phyloP scores from a whole-genome alignment of 441 rosid species.

The Erodium moschatum region DNA sequence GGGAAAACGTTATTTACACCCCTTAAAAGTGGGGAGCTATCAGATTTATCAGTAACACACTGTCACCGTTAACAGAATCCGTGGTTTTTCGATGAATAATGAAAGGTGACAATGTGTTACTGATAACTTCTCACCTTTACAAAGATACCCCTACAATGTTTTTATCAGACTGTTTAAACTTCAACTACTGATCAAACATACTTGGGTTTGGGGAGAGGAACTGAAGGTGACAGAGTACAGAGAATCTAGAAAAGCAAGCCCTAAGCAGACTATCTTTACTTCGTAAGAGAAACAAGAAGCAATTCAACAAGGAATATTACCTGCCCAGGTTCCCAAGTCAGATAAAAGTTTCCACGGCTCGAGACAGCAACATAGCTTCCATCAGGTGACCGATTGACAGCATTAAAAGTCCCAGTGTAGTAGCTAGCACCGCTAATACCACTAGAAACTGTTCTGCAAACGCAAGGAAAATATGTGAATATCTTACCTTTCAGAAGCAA shows the following conservation, averaged over 20 bases:
- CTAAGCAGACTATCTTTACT: neutral
- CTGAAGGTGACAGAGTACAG: neutral
- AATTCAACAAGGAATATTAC: slow-evolving; percentile 27
- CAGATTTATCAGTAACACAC: no score
- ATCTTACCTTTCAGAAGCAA: slow-evolving; percentile 10
- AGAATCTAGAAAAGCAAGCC: neutral
- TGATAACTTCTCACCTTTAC: no score
- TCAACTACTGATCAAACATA: neutral
- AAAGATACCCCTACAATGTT: no score
- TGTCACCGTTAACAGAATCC: no score
- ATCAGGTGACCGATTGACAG: slow-evolving; percentile 84
- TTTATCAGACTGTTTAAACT: no score
- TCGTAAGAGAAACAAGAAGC: slow-evolving; percentile 8
- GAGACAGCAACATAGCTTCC: slow-evolving; percentile 94
- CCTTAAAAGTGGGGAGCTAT: no score
- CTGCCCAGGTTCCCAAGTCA: slow-evolving; percentile 99
- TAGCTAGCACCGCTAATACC: slow-evolving; percentile 98
- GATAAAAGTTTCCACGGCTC: slow-evolving; percentile 91
- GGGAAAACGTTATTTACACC: no score
- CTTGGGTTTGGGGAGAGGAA: neutral
- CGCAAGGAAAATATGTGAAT: slow-evolving; percentile 28
- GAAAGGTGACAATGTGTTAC: no score
- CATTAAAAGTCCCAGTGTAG: slow-evolving; percentile 86
- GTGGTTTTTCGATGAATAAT: no score
- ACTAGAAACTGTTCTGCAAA: slow-evolving; percentile 90